A percentile compares a stretch with the other conserved stretches of the same genome.
Conservation (phyloP, 768 basidiomycete species). For the Boletus pseudopeckii region DNA sequence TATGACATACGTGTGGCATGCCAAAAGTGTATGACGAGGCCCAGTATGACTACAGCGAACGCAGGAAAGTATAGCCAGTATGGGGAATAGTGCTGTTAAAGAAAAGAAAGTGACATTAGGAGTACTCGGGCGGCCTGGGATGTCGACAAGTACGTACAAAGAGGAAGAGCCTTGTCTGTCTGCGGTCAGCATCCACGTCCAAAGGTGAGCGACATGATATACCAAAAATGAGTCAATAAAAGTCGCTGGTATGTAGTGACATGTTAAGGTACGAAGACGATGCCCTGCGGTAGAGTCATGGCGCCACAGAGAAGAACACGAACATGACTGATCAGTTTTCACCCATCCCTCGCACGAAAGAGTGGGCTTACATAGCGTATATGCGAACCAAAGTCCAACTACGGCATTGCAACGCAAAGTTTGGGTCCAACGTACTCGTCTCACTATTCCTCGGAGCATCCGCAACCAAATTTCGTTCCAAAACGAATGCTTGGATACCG, state of each 20-base stretch:
- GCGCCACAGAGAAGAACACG: slow-evolving; percentile 79
- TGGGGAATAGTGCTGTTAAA: slow-evolving; percentile 66
- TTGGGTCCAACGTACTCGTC: slow-evolving; percentile 47
- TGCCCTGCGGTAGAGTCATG: slow-evolving; percentile 76
- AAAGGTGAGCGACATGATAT: background rate
- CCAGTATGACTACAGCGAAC: slow-evolving; percentile 64
- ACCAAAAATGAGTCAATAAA: slow-evolving; percentile 79
- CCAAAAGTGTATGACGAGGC: slow-evolving; percentile 86
- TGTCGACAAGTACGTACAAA: slow-evolving; percentile 37
- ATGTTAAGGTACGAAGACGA: slow-evolving; percentile 86
- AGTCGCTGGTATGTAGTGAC: slow-evolving; percentile 82
- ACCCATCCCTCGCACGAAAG: background rate
- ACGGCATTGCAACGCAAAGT: slow-evolving; percentile 30
- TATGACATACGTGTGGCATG: slow-evolving; percentile 65
- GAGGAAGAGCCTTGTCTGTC: slow-evolving; percentile 43
- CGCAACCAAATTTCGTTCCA: slow-evolving; percentile 66
- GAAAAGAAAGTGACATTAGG: background rate
- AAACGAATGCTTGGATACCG: slow-evolving; percentile 65
- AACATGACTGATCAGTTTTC: slow-evolving; percentile 55
- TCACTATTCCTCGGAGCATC: slow-evolving; percentile 65
- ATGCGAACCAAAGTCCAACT: slow-evolving; percentile 50
- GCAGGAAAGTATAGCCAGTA: slow-evolving; percentile 89
- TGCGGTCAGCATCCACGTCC: background rate
- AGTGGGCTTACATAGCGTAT: slow-evolving; percentile 36
- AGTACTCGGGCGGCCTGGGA: background rate